Evolutionary conservation across 176 grass and related monocot species (phyloP), one percentile per base, ranked within the genome.

Genomic region (Lolium rigidum): DNA sequence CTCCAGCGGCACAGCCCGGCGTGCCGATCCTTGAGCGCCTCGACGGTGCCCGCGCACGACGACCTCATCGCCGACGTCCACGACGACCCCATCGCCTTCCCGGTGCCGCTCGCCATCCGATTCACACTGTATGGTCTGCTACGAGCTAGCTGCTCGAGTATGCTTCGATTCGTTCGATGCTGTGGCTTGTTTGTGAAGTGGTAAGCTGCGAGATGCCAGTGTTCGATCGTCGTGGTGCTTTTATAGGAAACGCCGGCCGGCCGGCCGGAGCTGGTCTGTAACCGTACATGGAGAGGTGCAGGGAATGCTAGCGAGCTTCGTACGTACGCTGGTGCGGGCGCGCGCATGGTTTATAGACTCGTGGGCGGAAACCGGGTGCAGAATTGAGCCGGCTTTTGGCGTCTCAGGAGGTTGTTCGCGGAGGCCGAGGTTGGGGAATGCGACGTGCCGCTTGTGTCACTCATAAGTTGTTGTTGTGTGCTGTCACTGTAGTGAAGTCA

Each of bases 11-110:
- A 92, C 4, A 92, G 57, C 0, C 88, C 86, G 5, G 65, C 92
- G 1, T 54, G 48, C 79, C 92, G 92, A 39, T 90, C 87, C 89
- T 92, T 97, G 69, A 97, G 63, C 60, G 76, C 86, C 76, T 91
- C 86, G 38, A 80, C 83, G 2, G 83, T 82, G 50, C 83, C 79
- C 7, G 72, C 44, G 80, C 18, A 81, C 35, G 86, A 35, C 31
- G 2, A 35, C 31, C 86, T 68, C 82, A 85, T 85, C 59, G 89
- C 89, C 59, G 89, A 89, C 67, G 78, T 43, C 82, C 86, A 80
- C 8, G 83, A 88, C 22, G 60, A 77, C 20, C 56, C 76, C 31
- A 9, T 87, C 47, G 9, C 65, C 64, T 90, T 87, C 3, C 65
- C 35, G 73, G 82, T 92, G 7, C 65, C 35, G 73, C 82, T 92